Conservation (phyloP, 2,329 filamentous ascomycete species). For the Calonectria ilicicola region DNA sequence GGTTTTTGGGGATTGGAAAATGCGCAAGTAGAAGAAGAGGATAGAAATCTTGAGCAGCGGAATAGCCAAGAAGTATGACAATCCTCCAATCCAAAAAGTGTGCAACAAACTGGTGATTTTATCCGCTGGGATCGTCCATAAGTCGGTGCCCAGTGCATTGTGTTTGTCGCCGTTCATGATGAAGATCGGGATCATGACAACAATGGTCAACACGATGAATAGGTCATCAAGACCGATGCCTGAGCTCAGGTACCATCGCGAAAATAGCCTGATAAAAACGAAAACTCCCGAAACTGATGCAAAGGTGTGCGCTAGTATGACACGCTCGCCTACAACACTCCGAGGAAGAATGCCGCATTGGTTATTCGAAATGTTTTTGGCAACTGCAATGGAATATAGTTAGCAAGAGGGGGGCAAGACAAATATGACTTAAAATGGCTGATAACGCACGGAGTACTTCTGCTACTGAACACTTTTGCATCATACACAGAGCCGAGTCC, state of each 20-base stretch:
- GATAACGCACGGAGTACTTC: background rate
- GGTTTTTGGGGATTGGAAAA: constrained; percentile 59
- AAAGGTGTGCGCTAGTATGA: constrained; percentile 48
- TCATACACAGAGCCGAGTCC: background rate
- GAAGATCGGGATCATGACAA: constrained; percentile 43
- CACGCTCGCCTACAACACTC: constrained; percentile 46
- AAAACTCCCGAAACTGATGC: constrained; percentile 53
- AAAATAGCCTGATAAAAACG: constrained; percentile 55
- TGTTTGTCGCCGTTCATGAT: constrained; percentile 43
- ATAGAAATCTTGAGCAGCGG: constrained; percentile 63
- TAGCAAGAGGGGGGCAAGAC: background rate
- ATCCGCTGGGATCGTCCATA: constrained; percentile 59
- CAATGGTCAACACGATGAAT: constrained; percentile 47
- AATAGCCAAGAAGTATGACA: constrained; percentile 60
- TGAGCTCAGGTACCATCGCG: constrained; percentile 48
- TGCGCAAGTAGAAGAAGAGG: constrained; percentile 66
- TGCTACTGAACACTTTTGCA: background rate
- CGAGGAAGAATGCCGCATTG: constrained; percentile 32
- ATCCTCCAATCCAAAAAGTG: constrained; percentile 57
- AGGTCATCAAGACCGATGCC: constrained; percentile 54
- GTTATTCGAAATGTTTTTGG: background rate
- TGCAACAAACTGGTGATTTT: constrained; percentile 57
- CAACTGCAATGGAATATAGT: constrained; percentile 22
- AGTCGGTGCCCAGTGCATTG: constrained; percentile 61
- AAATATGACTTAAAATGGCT: background rate